Conservation (phyloP, 176 grass and related monocot species). For the Themeda triandra region DNA sequence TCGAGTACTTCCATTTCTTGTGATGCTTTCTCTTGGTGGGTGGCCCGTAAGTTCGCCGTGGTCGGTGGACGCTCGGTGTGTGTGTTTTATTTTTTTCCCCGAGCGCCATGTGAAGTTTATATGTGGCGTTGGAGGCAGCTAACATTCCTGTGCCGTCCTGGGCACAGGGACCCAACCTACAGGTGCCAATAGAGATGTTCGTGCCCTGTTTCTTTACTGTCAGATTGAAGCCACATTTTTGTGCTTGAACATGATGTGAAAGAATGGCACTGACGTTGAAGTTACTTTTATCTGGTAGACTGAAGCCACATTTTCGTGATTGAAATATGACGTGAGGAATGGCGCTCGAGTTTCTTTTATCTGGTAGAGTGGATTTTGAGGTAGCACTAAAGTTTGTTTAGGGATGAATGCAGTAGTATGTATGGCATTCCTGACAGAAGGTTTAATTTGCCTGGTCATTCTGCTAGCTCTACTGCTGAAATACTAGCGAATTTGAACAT, state of each 20-base stretch:
- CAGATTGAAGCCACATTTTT: conserved; percentile 26
- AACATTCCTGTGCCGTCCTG: neutral
- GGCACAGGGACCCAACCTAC: too few relatives aligned
- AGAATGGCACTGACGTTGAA: neutral
- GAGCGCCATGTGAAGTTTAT: neutral
- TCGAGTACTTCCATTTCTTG: too few relatives aligned
- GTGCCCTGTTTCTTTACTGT: conserved; percentile 7
- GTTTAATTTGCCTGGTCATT: neutral
- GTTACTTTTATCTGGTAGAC: conserved; percentile 5
- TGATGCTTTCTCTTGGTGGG: too few relatives aligned
- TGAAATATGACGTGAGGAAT: conserved; percentile 26
- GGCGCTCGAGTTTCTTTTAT: neutral
- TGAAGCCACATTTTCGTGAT: conserved; percentile 29
- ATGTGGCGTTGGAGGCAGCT: neutral
- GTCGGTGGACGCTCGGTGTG: too few relatives aligned
- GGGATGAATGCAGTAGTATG: too few relatives aligned
- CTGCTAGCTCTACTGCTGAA: neutral
- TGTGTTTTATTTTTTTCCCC: neutral
- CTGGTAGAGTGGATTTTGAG: too few relatives aligned
- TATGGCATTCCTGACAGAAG: neutral
- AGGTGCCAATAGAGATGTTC: neutral
- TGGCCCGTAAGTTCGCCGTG: too few relatives aligned
- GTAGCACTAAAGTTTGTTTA: too few relatives aligned
- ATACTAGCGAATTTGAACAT: too few relatives aligned
- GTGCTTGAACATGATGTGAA: conserved; percentile 30